Evolutionary conservation across 805 yeast genomes (phyloP).

Genomic region (Torulaspora indica): DNA sequence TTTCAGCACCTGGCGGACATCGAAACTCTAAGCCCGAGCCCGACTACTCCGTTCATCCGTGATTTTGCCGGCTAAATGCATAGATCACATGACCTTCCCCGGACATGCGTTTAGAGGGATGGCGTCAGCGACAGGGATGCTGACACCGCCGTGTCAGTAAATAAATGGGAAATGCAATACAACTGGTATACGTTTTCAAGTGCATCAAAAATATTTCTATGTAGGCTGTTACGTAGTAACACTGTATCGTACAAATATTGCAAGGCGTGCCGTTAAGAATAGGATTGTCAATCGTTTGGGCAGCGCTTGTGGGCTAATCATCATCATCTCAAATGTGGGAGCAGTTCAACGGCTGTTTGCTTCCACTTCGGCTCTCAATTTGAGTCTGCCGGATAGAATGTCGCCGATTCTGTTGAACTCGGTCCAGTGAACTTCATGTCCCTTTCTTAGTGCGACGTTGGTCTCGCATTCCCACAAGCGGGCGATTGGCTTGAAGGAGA

Average conservation of each 20-base stretch:
- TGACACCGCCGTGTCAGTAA: not conserved
- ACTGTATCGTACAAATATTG: slow-evolving; percentile 13
- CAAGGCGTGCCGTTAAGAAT: not conserved
- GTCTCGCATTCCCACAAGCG: slow-evolving; percentile 58
- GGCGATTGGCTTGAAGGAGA: slow-evolving; percentile 53
- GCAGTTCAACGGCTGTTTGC: slow-evolving; percentile 10
- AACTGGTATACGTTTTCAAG: not conserved
- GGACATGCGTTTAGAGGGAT: not conserved
- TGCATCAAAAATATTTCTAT: not conserved
- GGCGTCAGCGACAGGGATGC: not conserved
- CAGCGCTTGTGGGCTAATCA: slow-evolving; percentile 4
- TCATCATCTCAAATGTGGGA: slow-evolving; percentile 12
- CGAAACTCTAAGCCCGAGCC: slow-evolving; percentile 1
- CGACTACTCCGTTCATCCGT: slow-evolving; percentile 2
- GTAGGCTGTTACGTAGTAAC: slow-evolving; percentile 1
- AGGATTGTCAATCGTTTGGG: not conserved
- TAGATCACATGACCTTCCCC: not conserved
- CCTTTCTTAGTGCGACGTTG: slow-evolving; percentile 58
- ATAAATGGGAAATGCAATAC: not conserved
- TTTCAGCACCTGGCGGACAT: not conserved
- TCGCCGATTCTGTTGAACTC: slow-evolving; percentile 55
- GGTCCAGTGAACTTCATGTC: slow-evolving; percentile 64
- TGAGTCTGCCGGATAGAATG: slow-evolving; percentile 66
- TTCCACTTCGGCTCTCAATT: slow-evolving; percentile 42
- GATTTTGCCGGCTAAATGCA: slow-evolving; percentile 4